Conservation (phyloP, 352 stramenopile species). For the Globisporangium splendens region DNA sequence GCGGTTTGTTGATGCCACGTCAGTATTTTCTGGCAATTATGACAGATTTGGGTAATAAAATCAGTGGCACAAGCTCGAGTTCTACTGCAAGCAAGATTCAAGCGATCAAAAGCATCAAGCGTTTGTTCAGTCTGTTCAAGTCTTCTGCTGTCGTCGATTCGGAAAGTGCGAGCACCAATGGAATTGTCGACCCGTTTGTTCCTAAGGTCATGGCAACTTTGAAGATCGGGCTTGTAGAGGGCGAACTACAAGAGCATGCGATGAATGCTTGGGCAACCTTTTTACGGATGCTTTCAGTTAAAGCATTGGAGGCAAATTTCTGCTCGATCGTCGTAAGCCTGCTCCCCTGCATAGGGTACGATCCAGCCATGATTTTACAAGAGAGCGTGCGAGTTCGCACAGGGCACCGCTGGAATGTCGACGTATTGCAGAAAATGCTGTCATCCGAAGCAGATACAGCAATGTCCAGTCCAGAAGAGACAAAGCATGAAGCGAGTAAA, state of each 20-base stretch:
- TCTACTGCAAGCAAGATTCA: slow-evolving; percentile 39
- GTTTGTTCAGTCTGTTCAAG: slow-evolving; percentile 64
- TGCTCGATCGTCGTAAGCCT: slow-evolving; percentile 86
- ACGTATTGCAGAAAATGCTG: slow-evolving; percentile 23
- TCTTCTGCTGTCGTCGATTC: slow-evolving; percentile 18
- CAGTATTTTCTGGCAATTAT: slow-evolving; percentile 83
- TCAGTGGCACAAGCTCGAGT: slow-evolving; percentile 36
- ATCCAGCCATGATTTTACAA: slow-evolving; percentile 36
- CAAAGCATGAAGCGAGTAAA: not conserved
- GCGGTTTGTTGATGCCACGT: slow-evolving; percentile 53
- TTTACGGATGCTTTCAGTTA: slow-evolving; percentile 71
- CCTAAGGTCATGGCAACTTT: slow-evolving; percentile 89
- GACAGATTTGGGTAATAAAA: slow-evolving; percentile 70
- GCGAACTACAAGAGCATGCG: slow-evolving; percentile 47
- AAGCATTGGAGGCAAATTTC: slow-evolving; percentile 80
- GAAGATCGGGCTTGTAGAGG: slow-evolving; percentile 69
- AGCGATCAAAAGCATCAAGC: slow-evolving; percentile 72
- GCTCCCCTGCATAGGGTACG: slow-evolving; percentile 62
- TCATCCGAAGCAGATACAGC: slow-evolving; percentile 1
- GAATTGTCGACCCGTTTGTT: slow-evolving; percentile 76
- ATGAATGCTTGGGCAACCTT: slow-evolving; percentile 79
- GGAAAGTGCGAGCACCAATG: slow-evolving; percentile 27
- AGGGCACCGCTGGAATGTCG: slow-evolving; percentile 30
- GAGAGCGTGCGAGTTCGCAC: slow-evolving; percentile 23
- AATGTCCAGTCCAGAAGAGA: not conserved